Evolutionary conservation across 192 early-diverging fungal genomes (phyloP).

Genomic region (Mortierella antarctica): DNA sequence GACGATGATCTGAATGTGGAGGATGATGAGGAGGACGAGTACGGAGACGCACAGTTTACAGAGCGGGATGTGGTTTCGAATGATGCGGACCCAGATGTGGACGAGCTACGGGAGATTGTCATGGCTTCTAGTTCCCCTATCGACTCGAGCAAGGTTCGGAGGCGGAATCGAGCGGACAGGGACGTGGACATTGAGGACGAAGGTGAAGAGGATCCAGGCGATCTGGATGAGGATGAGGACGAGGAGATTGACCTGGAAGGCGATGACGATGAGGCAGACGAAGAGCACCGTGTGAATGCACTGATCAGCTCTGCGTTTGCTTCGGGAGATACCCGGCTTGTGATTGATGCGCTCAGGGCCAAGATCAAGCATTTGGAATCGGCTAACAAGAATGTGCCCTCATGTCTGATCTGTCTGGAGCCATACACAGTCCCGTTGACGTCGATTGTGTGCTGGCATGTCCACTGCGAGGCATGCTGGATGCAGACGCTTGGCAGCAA

Average conservation of each 20-base stretch:
- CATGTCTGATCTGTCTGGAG: slow-evolving; percentile 87
- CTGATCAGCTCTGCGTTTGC: slow-evolving; percentile 19
- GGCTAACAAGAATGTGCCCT: slow-evolving; percentile 58
- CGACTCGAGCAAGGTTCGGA: not conserved
- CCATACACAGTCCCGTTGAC: slow-evolving; percentile 74
- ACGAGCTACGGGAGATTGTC: slow-evolving; percentile 55
- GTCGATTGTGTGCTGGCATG: slow-evolving; percentile 93
- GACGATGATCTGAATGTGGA: slow-evolving; percentile 90
- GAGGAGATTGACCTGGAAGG: slow-evolving; percentile 50
- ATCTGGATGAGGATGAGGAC: slow-evolving; percentile 35
- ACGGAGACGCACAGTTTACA: slow-evolving; percentile 78
- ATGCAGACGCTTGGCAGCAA: slow-evolving; percentile 85
- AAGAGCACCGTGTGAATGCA: slow-evolving; percentile 26
- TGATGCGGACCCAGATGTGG: slow-evolving; percentile 49
- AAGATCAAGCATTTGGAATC: slow-evolving; percentile 75
- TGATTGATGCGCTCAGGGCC: slow-evolving; percentile 84
- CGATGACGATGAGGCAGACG: slow-evolving; percentile 22
- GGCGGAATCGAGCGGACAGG: slow-evolving; percentile 2
- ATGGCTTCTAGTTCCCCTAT: slow-evolving; percentile 45
- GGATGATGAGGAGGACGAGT: slow-evolving; percentile 77
- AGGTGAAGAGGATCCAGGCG: slow-evolving; percentile 15
- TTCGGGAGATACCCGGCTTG: slow-evolving; percentile 63
- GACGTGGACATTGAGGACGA: slow-evolving; percentile 38
- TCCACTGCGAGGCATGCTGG: slow-evolving; percentile 92
- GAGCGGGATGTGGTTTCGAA: slow-evolving; percentile 74